phyloP scores from a whole-genome alignment of 192 early-diverging fungal species.

The Phlyctochytrium arcticum region DNA sequence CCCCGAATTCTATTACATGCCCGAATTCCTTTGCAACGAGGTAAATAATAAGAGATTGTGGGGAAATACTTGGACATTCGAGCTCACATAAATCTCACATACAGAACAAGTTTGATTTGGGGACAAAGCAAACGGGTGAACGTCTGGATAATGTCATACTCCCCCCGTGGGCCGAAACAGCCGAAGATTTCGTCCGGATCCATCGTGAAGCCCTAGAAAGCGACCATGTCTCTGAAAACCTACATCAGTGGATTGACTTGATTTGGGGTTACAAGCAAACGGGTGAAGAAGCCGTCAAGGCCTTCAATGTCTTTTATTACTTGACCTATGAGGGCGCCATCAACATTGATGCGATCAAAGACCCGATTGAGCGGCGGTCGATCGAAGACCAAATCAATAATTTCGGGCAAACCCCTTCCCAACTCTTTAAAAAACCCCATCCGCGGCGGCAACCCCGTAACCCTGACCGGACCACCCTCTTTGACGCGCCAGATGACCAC shows the following conservation, averaged over 20 bases:
- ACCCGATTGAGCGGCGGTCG: slow-evolving; percentile 82
- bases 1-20: slow-evolving; percentile 94
- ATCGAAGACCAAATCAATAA: slow-evolving; percentile 94
- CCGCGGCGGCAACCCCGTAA: slow-evolving; percentile 41
- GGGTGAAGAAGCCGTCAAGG: slow-evolving; percentile 76
- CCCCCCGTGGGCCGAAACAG: slow-evolving; percentile 80
- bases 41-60: too few species aligned
- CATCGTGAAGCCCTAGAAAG: slow-evolving; percentile 73
- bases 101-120: slow-evolving; percentile 65
- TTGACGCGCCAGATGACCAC: slow-evolving; percentile 22
- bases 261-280: slow-evolving; percentile 97
- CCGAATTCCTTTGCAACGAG: slow-evolving; percentile 74
- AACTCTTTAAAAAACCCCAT: slow-evolving; percentile 85
- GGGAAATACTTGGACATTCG: not conserved
- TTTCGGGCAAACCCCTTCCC: slow-evolving; percentile 94
- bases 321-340: slow-evolving; percentile 96
- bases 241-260: slow-evolving; percentile 94
- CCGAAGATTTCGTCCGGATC: slow-evolving; percentile 77
- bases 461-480: slow-evolving; percentile 13
- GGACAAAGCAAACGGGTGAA: slow-evolving; percentile 59
- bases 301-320: slow-evolving; percentile 94
- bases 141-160: slow-evolving; percentile 61
- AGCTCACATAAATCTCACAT: not conserved
- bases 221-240: slow-evolving; percentile 80
- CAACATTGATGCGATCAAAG: slow-evolving; percentile 81